Conservation (phyloP, 345 rosid species). For the Moringa oleifera region DNA sequence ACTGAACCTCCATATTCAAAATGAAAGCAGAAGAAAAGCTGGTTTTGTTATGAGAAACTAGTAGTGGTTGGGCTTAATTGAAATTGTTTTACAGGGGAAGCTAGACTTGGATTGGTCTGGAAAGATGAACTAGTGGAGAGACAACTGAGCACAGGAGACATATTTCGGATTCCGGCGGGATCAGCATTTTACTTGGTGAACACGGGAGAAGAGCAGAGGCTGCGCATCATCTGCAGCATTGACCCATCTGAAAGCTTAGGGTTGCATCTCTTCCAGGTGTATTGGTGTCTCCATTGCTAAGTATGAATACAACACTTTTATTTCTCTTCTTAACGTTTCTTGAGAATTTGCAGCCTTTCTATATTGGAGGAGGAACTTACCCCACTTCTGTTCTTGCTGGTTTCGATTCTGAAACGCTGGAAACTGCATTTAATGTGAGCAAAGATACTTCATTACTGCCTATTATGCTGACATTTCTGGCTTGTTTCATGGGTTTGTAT, state of each 20-base stretch:
- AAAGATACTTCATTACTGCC: neutral
- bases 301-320: neutral
- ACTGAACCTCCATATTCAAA: no score
- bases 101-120: conserved; percentile 61
- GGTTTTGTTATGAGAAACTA: neutral
- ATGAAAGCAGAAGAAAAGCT: no score
- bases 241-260: conserved; percentile 70
- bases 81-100: conserved; percentile 57
- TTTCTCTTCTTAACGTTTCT: no score
- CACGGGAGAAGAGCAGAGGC: conserved; percentile 52
- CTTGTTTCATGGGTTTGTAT: no score
- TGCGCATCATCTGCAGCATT: conserved; percentile 60
- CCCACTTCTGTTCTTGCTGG: conserved; percentile 61
- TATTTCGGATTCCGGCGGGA: conserved; percentile 64
- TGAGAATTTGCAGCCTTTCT: conserved; percentile 55
- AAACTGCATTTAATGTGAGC: conserved; percentile 73
- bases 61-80: neutral
- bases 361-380: conserved; percentile 69
- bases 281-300: neutral
- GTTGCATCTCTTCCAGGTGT: conserved; percentile 60
- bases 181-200: conserved; percentile 78
- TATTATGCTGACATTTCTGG: neutral
- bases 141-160: conserved; percentile 50
- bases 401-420: conserved; percentile 51
- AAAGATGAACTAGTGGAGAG: conserved; percentile 49